A percentile compares a stretch with the other conserved stretches of the same genome.
Conservation (phyloP, 306 rosid species). For the Sphenostylis stenocarpa region DNA sequence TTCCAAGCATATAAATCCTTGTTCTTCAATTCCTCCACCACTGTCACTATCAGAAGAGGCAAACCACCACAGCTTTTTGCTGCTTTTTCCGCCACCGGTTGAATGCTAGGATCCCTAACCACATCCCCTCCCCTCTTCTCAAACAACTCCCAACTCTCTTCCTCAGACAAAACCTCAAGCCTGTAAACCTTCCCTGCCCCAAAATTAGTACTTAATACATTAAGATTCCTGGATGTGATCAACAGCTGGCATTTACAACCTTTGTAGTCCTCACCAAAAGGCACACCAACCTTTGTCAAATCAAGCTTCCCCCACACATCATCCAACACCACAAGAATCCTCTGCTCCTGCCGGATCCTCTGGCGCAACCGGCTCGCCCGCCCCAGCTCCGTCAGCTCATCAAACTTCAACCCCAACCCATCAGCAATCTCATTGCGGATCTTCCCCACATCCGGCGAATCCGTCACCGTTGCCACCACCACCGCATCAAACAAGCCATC, state of each 20-base stretch:
- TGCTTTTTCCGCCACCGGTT: slow-evolving; percentile 31
- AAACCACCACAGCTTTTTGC: slow-evolving; percentile 38
- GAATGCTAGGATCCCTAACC: background rate
- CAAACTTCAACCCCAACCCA: slow-evolving; percentile 33
- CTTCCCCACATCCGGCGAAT: slow-evolving; percentile 3
- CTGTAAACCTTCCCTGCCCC: background rate
- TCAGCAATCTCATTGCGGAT: slow-evolving; percentile 38
- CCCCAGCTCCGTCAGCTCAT: slow-evolving; percentile 33
- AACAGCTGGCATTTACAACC: slow-evolving; percentile 46
- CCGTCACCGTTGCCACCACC: slow-evolving; percentile 17
- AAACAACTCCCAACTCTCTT: slow-evolving; percentile 48
- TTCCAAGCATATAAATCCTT: slow-evolving; percentile 40
- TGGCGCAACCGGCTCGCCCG: slow-evolving; percentile 20
- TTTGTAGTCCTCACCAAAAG: slow-evolving; percentile 26
- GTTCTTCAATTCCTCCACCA: slow-evolving; percentile 34
- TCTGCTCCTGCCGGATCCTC: slow-evolving; percentile 42
- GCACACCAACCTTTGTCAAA: slow-evolving; percentile 42
- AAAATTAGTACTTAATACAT: slow-evolving; percentile 32
- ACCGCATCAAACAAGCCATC: slow-evolving; percentile 32
- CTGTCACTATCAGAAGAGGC: slow-evolving; percentile 38
- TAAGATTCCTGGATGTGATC: slow-evolving; percentile 29
- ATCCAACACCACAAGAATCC: slow-evolving; percentile 42
- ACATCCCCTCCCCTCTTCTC: slow-evolving; percentile 30
- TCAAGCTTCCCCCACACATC: slow-evolving; percentile 46
- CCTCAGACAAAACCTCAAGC: slow-evolving; percentile 26